Conservation (phyloP, 805 yeast species). For the Huiozyma sinensis region DNA sequence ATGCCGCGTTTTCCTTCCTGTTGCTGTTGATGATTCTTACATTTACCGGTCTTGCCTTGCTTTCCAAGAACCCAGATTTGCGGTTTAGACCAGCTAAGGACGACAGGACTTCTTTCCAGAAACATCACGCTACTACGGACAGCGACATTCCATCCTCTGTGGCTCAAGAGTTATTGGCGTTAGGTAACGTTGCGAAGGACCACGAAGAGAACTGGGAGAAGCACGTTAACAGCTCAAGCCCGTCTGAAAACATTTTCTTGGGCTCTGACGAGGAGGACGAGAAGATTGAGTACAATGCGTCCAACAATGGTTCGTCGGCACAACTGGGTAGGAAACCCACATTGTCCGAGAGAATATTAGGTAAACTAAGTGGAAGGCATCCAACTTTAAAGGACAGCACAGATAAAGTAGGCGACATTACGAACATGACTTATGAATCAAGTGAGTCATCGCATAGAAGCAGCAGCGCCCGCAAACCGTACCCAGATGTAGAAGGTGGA, state of each 20-base stretch:
- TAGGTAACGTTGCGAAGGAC: constrained; percentile 72
- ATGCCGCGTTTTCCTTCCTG: constrained; percentile 79
- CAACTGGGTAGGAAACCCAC: constrained; percentile 12
- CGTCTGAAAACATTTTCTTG: constrained; percentile 13
- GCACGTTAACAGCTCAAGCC: constrained; percentile 24
- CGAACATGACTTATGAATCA: neutral
- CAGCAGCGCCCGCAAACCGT: constrained; percentile 2
- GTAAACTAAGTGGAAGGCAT: constrained; percentile 13
- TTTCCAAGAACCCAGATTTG: constrained; percentile 81
- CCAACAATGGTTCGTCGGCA: constrained; percentile 27
- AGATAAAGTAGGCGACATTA: neutral
- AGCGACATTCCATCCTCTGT: constrained; percentile 23
- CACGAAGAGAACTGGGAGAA: constrained; percentile 72
- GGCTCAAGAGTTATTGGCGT: constrained; percentile 50
- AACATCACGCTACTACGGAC: constrained; percentile 19
- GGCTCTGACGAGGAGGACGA: constrained; percentile 12
- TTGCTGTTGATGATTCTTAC: constrained; percentile 62
- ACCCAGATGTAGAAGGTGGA: constrained; percentile 16
- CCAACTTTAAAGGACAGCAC: neutral
- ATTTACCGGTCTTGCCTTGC: constrained; percentile 47
- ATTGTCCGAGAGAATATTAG: constrained; percentile 15
- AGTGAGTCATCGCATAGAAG: neutral
- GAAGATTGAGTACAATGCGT: constrained; percentile 12
- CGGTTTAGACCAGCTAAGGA: constrained; percentile 86
- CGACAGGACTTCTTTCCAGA: constrained; percentile 86